phyloP scores from a whole-genome alignment of 352 stramenopile genomes.

The Phytophthora hybrid region DNA sequence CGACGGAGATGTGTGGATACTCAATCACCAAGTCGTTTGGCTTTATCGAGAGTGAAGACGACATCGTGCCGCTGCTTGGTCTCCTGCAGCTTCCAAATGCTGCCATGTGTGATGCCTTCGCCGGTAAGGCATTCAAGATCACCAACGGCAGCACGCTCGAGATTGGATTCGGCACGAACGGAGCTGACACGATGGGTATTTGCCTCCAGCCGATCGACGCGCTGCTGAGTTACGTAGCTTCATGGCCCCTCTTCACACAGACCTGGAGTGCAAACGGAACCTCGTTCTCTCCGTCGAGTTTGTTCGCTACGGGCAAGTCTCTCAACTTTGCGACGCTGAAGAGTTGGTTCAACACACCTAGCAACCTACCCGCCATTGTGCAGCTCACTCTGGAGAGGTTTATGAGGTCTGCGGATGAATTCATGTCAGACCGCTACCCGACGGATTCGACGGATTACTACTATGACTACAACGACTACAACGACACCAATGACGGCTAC shows the following conservation, averaged over 20 bases:
- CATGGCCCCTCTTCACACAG: constrained; percentile 42
- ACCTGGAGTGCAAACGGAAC: constrained; percentile 5
- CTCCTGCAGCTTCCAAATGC: constrained; percentile 49
- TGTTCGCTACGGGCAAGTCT: constrained; percentile 44
- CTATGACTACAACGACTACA: constrained; percentile 2
- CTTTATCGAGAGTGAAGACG: constrained; percentile 7
- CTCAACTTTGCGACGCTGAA: constrained; percentile 28
- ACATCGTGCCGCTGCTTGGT: constrained; percentile 1
- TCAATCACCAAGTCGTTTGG: constrained; percentile 40
- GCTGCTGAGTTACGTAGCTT: constrained; percentile 36
- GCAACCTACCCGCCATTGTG: constrained; percentile 32
- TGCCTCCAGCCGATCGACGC: constrained; percentile 48
- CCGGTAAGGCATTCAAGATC: constrained; percentile 43
- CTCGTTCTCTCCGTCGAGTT: constrained; percentile 30
- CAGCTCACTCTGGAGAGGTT: constrained; percentile 17
- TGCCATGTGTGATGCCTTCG: constrained; percentile 49
- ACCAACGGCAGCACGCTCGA: constrained; percentile 28
- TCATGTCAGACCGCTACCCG: not conserved
- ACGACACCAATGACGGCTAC: not conserved
- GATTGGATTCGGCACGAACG: constrained; percentile 37
- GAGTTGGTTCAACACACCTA: constrained; percentile 20
- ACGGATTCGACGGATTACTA: not conserved
- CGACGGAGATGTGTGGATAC: constrained; percentile 43
- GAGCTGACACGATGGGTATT: constrained; percentile 36
- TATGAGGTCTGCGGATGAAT: not conserved